Conservation (phyloP, 1,139 yeast species). For the Candida mesenterica region DNA sequence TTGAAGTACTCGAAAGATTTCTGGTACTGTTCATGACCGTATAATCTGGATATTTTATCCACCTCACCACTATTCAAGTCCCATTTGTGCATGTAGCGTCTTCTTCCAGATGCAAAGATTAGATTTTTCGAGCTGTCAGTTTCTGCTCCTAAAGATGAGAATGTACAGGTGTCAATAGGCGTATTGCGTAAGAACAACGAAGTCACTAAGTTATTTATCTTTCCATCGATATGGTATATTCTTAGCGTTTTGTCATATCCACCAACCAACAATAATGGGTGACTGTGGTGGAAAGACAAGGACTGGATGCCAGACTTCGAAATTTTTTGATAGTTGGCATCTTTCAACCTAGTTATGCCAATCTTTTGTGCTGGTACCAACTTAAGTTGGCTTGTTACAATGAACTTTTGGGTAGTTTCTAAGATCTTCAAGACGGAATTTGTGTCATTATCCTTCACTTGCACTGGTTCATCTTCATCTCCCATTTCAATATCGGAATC, state of each 20-base stretch:
- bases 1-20: conserved; percentile 85
- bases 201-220: conserved; percentile 73
- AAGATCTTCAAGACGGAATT: conserved; percentile 62
- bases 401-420: conserved; percentile 55
- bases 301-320: conserved; percentile 82
- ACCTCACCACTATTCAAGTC: conserved; percentile 72
- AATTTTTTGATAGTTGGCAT: conserved; percentile 71
- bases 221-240: conserved; percentile 91
- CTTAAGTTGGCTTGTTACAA: conserved; percentile 48
- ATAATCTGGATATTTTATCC: conserved; percentile 83
- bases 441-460: conserved; percentile 43
- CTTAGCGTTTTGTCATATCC: conserved; percentile 91
- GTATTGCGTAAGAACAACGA: conserved; percentile 75
- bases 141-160: conserved; percentile 47
- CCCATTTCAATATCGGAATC: conserved; percentile 26
- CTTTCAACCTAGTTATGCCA: conserved; percentile 77
- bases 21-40: conserved; percentile 87
- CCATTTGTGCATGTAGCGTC: conserved; percentile 92
- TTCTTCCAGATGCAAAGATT: conserved; percentile 86
- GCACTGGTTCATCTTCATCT: conserved; percentile 30
- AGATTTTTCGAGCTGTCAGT: conserved; percentile 31
- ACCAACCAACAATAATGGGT: conserved; percentile 81
- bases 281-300: conserved; percentile 78
- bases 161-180: conserved; percentile 76
- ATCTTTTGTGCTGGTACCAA: conserved; percentile 69